phyloP scores from a whole-genome alignment of 768 basidiomycete genomes.

The Glaciozyma martinii region DNA sequence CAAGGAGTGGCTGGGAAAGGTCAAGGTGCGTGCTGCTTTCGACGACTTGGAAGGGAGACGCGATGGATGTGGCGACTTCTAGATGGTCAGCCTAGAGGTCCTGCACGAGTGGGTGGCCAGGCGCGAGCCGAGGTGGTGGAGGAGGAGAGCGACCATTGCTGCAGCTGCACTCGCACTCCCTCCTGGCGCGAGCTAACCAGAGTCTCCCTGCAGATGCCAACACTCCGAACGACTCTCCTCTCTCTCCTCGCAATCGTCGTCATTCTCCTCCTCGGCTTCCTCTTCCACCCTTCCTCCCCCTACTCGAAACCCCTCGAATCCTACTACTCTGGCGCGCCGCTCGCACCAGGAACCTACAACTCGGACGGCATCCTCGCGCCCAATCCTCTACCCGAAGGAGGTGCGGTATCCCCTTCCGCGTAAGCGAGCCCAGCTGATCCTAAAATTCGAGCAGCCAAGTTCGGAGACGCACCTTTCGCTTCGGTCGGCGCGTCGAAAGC shows the following conservation, averaged over 20 bases:
- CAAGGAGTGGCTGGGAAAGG: not conserved
- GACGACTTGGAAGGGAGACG: too few relatives aligned
- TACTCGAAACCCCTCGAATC: not conserved
- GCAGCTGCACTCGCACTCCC: too few relatives aligned
- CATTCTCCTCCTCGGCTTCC: conserved; percentile 9
- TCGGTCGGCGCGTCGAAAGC: conserved; percentile 5
- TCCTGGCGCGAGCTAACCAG: not conserved
- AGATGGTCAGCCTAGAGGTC: too few relatives aligned
- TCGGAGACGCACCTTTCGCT: conserved; percentile 26
- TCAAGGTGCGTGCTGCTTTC: not conserved
- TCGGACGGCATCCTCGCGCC: not conserved
- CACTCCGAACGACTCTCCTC: conserved; percentile 8
- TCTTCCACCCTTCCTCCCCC: conserved; percentile 20
- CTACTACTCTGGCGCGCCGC: conserved; percentile 12
- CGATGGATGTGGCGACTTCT: too few relatives aligned
- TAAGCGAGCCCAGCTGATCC: too few relatives aligned
- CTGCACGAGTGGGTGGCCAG: too few relatives aligned
- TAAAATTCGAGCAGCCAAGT: conserved; percentile 10
- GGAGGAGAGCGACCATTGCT: too few relatives aligned
- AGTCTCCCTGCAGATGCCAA: not conserved
- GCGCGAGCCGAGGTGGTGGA: too few relatives aligned
- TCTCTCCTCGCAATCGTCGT: conserved; percentile 6
- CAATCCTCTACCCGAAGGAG: conserved; percentile 10
- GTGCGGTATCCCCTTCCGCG: too few relatives aligned
- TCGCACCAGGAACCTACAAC: conserved; percentile 8